Evolutionary conservation across 2,329 filamentous ascomycete genomes (phyloP).

Genomic region (Fusarium falciforme): DNA sequence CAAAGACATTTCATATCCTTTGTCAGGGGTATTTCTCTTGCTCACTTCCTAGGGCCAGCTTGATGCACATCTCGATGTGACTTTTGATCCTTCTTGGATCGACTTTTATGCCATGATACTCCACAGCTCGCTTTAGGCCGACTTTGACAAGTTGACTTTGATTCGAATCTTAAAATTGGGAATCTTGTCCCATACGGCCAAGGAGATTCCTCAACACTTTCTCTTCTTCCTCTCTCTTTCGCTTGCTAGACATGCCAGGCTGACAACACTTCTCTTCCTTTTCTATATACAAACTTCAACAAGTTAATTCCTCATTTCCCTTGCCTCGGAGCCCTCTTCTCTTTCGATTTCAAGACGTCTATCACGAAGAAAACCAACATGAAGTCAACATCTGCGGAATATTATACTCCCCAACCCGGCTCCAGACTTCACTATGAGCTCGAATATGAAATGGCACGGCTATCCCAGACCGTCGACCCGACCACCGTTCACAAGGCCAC

Average conservation of each 20-base stretch:
- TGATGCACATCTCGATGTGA: not conserved
- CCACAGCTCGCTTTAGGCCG: not conserved
- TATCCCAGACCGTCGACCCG: not conserved
- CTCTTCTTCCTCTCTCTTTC: not conserved
- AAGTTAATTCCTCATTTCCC: not conserved
- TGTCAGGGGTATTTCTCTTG: not conserved
- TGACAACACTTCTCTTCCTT: not conserved
- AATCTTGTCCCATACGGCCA: not conserved
- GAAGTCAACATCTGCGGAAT: not conserved
- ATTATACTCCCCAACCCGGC: not conserved
- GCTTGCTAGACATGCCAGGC: not conserved
- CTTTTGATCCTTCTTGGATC: not conserved
- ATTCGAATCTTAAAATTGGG: not conserved
- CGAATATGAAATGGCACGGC: not conserved
- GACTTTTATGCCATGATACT: not conserved
- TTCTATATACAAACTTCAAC: not conserved
- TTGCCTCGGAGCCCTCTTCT: not conserved
- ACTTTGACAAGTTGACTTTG: not conserved
- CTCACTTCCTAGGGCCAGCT: not conserved
- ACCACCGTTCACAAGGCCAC: not conserved
- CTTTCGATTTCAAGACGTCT: not conserved
- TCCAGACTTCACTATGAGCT: not conserved
- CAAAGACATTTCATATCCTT: not conserved
- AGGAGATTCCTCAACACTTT: not conserved
- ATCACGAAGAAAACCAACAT: not conserved